phyloP scores from a whole-genome alignment of 2,329 filamentous ascomycete species.

The Chrysoporthe puriensis region DNA sequence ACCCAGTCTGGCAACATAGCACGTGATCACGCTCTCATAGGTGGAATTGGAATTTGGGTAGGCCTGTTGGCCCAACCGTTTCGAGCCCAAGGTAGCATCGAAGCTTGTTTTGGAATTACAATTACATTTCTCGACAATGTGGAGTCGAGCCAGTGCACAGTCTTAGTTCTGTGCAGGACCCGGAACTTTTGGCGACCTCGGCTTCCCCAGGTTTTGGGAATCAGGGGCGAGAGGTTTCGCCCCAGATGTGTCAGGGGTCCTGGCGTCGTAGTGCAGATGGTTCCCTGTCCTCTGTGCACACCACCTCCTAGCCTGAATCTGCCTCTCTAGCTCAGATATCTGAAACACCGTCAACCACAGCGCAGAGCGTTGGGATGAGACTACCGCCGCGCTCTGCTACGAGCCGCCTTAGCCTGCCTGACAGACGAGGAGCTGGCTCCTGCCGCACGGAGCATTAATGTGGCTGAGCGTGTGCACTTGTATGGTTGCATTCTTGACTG shows the following conservation, averaged over 20 bases:
- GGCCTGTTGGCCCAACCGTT: background rate
- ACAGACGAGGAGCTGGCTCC: background rate
- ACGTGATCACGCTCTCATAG: no score
- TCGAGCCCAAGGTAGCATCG: background rate
- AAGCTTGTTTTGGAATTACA: background rate
- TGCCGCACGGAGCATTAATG: background rate
- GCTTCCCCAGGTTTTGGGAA: background rate
- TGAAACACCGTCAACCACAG: conserved; percentile 15
- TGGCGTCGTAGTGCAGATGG: background rate
- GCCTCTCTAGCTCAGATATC: background rate
- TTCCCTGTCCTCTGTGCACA: background rate
- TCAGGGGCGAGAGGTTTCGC: conserved; percentile 4
- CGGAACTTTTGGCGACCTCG: background rate
- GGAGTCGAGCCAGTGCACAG: background rate
- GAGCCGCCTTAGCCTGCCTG: background rate
- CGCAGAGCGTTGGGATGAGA: background rate
- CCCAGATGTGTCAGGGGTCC: background rate
- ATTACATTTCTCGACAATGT: background rate
- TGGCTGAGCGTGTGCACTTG: background rate
- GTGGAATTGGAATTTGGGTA: no score
- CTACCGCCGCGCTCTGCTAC: background rate
- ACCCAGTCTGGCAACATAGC: background rate
- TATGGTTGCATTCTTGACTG: background rate
- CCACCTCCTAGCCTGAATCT: conserved; percentile 1
- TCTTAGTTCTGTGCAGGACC: background rate